Base-by-base conservation (phyloP, 225 moss, liverwort and hornwort genomes). In the Polytrichum formosum region DNA sequence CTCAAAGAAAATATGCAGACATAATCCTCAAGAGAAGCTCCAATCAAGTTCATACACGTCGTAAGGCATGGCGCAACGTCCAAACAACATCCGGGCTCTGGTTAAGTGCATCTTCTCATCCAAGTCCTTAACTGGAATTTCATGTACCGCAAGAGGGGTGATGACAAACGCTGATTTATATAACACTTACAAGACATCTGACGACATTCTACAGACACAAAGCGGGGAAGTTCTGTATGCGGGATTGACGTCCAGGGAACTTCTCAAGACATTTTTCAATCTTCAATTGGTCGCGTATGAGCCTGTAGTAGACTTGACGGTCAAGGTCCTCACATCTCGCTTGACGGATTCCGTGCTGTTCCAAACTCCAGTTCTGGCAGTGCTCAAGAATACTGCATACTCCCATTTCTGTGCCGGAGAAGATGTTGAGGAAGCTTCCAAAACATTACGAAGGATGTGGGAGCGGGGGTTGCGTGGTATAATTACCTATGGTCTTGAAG, bases 321-420 rank as follows among this genome's bases (percentile, higher is more conserved):
- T 91, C 55, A 90, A 88, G 65, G 64, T 90, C 21, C 79, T 97
- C 64, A 85, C 59, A 3, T 94, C 97, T 16, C 67, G 65, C 37
- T 64, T 78, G 21, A 85, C 90, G 61, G 76, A 76, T 28, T 88
- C 76, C 29, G 83, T 79, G 10, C 28, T 84, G 27, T 53, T 85
- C 26, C 86, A 82, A 63, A 76, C 75, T 26, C 88, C 88, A 7
- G 76, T 91, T 55, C 54, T 85, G 13, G 88, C 84, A 63, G 64
- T 92, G 22, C 82, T 97, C 5, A 84, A 84, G 54, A 79, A 83
- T 59, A 97, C 97, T n/a, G 79, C 90, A 19, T 97, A 92, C 73
- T 86, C 85, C 21, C 94, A 97, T 72, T 97, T 97, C 69, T 94
- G 94, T 77, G 91, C 91, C 21, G 97, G 97, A 29, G 88, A 88